Conservation (phyloP, 2,329 filamentous ascomycete genomes). For the Ophiosphaerella narmari region DNA sequence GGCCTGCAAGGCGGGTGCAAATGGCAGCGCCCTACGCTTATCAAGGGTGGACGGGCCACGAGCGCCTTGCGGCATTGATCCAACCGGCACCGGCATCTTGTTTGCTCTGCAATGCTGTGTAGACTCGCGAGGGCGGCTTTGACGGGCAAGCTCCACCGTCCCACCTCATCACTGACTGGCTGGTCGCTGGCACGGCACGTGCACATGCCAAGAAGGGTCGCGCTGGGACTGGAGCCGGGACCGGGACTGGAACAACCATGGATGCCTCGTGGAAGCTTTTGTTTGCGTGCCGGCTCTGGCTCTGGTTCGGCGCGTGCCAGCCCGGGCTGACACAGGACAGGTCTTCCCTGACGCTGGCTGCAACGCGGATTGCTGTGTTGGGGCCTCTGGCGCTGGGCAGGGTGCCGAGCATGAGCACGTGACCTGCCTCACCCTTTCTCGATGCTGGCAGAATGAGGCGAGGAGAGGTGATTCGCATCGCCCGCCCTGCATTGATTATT, state of each 20-base stretch:
- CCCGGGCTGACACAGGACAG: not conserved
- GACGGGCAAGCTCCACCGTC: constrained; percentile 1
- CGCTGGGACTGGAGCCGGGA: not conserved
- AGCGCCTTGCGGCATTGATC: constrained; percentile 45
- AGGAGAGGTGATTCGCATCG: constrained; percentile 3
- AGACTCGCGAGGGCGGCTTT: too few relatives aligned
- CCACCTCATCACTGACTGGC: constrained; percentile 4
- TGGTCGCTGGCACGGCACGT: constrained; percentile 15
- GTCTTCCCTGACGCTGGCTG: not conserved
- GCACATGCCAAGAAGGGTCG: constrained; percentile 8
- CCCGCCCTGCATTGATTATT: not conserved
- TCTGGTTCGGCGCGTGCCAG: not conserved
- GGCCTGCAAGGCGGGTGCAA: constrained; percentile 22
- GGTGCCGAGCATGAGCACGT: constrained; percentile 10
- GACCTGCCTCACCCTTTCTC: constrained; percentile 14
- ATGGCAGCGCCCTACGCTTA: constrained; percentile 61
- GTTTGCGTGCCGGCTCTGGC: not conserved
- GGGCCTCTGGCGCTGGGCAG: not conserved
- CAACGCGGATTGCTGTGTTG: not conserved
- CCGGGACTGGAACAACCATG: constrained; percentile 10
- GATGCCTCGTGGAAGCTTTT: constrained; percentile 8
- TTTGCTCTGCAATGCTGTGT: constrained; percentile 5
- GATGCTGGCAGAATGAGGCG: constrained; percentile 19
- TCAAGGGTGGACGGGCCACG: constrained; percentile 70
- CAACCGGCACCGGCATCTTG: constrained; percentile 63